Evolutionary conservation across 192 early-diverging fungal species (phyloP).

Genomic region (Coemansia sp.): DNA sequence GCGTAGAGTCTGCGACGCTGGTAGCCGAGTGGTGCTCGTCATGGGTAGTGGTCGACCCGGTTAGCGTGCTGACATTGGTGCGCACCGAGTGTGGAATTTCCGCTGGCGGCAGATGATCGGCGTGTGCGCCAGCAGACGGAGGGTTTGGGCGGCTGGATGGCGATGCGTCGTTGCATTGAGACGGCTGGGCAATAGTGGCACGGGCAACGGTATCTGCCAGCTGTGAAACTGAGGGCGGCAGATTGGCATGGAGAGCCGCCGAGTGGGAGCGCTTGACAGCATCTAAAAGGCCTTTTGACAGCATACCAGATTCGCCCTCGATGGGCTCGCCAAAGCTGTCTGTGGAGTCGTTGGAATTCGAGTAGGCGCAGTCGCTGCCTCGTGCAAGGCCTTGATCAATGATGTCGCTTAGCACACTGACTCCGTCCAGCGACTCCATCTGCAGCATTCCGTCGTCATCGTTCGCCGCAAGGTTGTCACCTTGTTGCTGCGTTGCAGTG

Average conservation of each 20-base stretch:
- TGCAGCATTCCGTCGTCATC: conserved; percentile 27
- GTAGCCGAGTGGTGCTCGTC: not conserved
- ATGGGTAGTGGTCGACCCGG: conserved; percentile 20
- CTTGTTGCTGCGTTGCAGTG: conserved; percentile 1
- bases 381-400: conserved; percentile 23
- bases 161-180: not conserved
- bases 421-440: conserved; percentile 46
- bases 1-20: not conserved
- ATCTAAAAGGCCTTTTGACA: conserved; percentile 27
- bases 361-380: conserved; percentile 37
- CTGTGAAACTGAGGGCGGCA: not conserved
- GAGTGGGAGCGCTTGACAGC: not conserved
- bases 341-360: conserved; percentile 37
- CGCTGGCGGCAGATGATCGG: not conserved
- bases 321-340: conserved; percentile 55
- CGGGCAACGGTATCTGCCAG: conserved; percentile 15
- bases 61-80: conserved; percentile 31
- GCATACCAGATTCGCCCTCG: conserved; percentile 36
- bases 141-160: not conserved
- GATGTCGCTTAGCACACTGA: conserved; percentile 42
- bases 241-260: not conserved
- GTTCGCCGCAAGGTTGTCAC: not conserved
- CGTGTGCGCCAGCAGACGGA: not conserved
- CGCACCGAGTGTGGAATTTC: conserved; percentile 19
- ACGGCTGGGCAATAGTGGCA: conserved; percentile 3